phyloP scores from a whole-genome alignment of 805 yeast species.

The Nakazawaea wickerhamii region DNA sequence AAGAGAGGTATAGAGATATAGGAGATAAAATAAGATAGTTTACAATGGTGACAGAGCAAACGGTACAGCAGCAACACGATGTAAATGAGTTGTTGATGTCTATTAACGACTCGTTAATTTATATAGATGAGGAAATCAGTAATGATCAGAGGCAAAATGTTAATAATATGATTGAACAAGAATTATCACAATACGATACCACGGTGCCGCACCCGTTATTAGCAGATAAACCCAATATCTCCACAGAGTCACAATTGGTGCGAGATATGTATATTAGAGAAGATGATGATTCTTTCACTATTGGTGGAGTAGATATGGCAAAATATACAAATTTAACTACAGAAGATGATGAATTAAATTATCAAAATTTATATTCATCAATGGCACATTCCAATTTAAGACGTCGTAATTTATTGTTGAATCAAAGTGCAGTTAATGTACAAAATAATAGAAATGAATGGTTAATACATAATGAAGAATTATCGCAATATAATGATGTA shows the following conservation, averaged over 20 bases:
- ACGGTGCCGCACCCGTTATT: constrained; percentile 4
- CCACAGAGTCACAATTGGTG: neutral
- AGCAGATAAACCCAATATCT: neutral
- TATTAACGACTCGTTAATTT: constrained; percentile 19
- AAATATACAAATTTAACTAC: constrained; percentile 22
- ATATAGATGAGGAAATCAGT: constrained; percentile 20
- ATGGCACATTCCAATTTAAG: constrained; percentile 36
- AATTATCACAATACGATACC: constrained; percentile 11
- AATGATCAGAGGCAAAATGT: constrained; percentile 17
- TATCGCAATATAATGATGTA: constrained; percentile 23
- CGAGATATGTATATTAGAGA: constrained; percentile 16
- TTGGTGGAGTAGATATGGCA: constrained; percentile 28
- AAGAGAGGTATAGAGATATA: neutral
- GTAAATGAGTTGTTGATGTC: constrained; percentile 2
- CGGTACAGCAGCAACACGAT: neutral
- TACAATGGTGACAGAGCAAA: neutral
- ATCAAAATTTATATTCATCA: constrained; percentile 28
- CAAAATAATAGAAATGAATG: constrained; percentile 25
- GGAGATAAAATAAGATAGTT: neutral
- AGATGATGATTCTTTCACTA: constrained; percentile 17
- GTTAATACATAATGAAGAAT: constrained; percentile 30
- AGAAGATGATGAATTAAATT: constrained; percentile 17
- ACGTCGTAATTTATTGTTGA: constrained; percentile 33
- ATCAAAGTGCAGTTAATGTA: constrained; percentile 8
- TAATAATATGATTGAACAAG: constrained; percentile 20